Conservation (phyloP, 2,329 filamentous ascomycete genomes). For the Ascochyta pisi region DNA sequence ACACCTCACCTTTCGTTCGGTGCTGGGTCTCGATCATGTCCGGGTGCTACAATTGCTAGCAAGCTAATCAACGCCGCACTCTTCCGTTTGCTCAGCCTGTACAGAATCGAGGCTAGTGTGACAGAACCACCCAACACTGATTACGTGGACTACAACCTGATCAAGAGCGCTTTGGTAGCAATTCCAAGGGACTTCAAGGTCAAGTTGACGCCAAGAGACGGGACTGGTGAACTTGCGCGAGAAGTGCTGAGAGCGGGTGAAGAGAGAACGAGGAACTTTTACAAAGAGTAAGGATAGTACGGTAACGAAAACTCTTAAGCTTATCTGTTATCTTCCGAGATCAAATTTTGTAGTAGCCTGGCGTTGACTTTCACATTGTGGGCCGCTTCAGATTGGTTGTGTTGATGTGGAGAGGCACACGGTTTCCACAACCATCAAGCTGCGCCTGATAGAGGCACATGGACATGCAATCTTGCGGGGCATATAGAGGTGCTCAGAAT, state of each 20-base stretch:
- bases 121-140: constrained; percentile 64
- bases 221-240: constrained; percentile 34
- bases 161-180: constrained; percentile 66
- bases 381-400: no score
- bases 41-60: constrained; percentile 60
- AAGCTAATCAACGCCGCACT: constrained; percentile 59
- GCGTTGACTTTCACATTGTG: no score
- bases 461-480: no score
- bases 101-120: constrained; percentile 58
- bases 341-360: no score
- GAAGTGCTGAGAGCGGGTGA: constrained; percentile 55
- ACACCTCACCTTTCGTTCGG: constrained; percentile 55
- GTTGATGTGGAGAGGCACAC: no score
- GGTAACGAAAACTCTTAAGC: not conserved
- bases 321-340: no score
- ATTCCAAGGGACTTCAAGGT: constrained; percentile 67
- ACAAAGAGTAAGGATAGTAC: not conserved
- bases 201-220: constrained; percentile 61
- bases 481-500: no score
- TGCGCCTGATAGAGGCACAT: no score
- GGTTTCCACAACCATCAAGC: no score
- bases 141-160: constrained; percentile 68
- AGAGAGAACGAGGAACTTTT: constrained; percentile 50
- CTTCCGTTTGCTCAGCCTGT: constrained; percentile 57
- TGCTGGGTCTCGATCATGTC: constrained; percentile 59